A percentile compares a stretch with the other conserved stretches of the same genome.
These are phyloP conservation scores for Boeremia lycopersici DNA, from an alignment of 2,329 filamentous ascomycete species.

Conservation along the genomic window DNA sequence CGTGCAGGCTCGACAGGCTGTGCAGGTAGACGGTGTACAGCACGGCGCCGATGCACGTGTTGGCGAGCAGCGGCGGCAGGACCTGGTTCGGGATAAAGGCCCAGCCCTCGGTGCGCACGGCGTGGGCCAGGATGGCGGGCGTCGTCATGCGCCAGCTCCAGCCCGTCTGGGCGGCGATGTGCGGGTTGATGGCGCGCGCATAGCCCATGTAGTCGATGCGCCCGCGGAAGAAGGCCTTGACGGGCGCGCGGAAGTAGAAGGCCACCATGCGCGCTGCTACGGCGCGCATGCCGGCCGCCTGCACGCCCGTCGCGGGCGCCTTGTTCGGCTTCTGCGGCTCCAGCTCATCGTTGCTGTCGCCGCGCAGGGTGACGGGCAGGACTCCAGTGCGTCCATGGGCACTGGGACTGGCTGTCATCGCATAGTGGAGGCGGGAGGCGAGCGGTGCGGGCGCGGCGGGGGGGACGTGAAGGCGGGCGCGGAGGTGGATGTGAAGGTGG, in stretches of 20 bases:
- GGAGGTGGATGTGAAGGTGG: conserved; percentile 1
- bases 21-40: conserved; percentile 79
- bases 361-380: conserved; percentile 27
- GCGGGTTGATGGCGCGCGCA: conserved; percentile 67
- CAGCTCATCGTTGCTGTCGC: conserved; percentile 21
- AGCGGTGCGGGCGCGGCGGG: conserved; percentile 10
- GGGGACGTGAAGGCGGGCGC: neutral
- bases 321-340: conserved; percentile 53
- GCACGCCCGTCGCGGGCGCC: conserved; percentile 72
- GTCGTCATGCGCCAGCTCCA: conserved; percentile 72
- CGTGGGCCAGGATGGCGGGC: conserved; percentile 70
- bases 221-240: conserved; percentile 90
- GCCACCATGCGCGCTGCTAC: conserved; percentile 82
- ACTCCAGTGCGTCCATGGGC: conserved; percentile 43
- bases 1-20: conserved; percentile 68
- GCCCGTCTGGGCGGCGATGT: conserved; percentile 52
- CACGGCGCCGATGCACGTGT: conserved; percentile 74
- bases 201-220: conserved; percentile 81
- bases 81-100: conserved; percentile 75
- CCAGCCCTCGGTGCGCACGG: conserved; percentile 74
- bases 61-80: conserved; percentile 76
- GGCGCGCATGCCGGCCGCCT: conserved; percentile 82
- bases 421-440: conserved; percentile 33
- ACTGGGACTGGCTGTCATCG: conserved; percentile 47
- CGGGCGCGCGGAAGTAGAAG: conserved; percentile 89